Evolutionary conservation across 345 rosid species (phyloP).

Genomic region (Eutrema japonicum): DNA sequence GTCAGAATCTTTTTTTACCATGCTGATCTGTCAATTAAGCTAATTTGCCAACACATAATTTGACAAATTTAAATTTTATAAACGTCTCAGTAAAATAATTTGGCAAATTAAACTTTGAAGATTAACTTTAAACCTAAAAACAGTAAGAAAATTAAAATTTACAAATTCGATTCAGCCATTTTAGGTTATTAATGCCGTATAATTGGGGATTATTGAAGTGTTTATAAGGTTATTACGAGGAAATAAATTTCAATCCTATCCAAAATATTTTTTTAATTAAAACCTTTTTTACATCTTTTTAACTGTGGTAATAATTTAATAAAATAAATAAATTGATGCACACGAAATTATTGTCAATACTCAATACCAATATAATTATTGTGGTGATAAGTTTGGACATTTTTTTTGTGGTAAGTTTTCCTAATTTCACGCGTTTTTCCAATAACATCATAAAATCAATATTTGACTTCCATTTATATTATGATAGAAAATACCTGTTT

Average conservation of each 20-base stretch:
- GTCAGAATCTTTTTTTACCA: not conserved
- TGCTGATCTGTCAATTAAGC: slow-evolving; percentile 19
- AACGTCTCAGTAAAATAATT: no score
- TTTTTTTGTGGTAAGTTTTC: not conserved
- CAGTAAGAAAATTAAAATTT: not conserved
- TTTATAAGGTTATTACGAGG: not conserved
- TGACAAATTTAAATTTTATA: not conserved
- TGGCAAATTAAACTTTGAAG: no score
- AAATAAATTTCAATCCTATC: not conserved
- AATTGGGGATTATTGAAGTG: not conserved
- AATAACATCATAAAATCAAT: not conserved
- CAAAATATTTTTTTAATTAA: not conserved
- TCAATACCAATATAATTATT: not conserved
- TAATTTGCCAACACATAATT: slow-evolving; percentile 20
- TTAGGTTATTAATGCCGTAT: not conserved
- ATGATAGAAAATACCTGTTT: not conserved
- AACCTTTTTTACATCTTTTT: not conserved
- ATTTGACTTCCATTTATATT: slow-evolving; percentile 5
- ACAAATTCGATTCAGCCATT: not conserved
- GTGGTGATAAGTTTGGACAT: slow-evolving; percentile 7
- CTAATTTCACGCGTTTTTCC: slow-evolving; percentile 10
- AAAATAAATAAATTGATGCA: not conserved
- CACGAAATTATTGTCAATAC: not conserved
- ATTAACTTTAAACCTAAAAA: not conserved
- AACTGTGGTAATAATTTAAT: not conserved